Evolutionary conservation across 257 asterid species (phyloP), one percentile per base, ranked within the genome.

Genomic region (Linaria vulgaris): DNA sequence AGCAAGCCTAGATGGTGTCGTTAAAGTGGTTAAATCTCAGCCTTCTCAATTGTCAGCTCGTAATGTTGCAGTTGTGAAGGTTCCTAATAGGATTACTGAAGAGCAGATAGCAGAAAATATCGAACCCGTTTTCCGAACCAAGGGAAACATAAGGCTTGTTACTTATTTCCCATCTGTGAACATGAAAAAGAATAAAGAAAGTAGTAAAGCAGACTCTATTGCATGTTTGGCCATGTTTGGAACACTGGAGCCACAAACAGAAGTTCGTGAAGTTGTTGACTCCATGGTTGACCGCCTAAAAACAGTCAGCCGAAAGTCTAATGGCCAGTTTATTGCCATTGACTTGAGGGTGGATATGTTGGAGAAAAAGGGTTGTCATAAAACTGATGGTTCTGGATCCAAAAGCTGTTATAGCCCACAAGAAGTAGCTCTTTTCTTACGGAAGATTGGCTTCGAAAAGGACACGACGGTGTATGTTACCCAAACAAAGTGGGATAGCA

Each of bases 211-310:
- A 17, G 83, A 87, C 68, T 81, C 95, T 16, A 66, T 81, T 71
- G 87, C 95, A 27, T 94, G 99, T 73, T 74, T 94, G 77, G 96
- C 87, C 76, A 94, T 87, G 99, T 92, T 87, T 84, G 99, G 81
- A 59, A 74, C 91, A 14, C 72, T 92, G 54, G 87, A 85, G 75
- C 91, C 94, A 61, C 95, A 87, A 64, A 69, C 85, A 17, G 85
- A 85, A 72, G 88, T 92, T 12, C 84, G 82, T 38, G 96, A 85
- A 80, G 95, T 87, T 37, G 88, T 94, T 73, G 95, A 94, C 61
- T 87, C 95, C 9, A 85, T 87, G 87, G 66, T 84, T 52, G 94
- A 80, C 64, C 94, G 97, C 61, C 83, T 90, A 30, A 89, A 76
- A 68, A 73, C 94, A 22, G 73, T 89, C 64, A 87, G 97, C 56